phyloP scores from a whole-genome alignment of 179 eudicot species.

The Spergularia azorica region DNA sequence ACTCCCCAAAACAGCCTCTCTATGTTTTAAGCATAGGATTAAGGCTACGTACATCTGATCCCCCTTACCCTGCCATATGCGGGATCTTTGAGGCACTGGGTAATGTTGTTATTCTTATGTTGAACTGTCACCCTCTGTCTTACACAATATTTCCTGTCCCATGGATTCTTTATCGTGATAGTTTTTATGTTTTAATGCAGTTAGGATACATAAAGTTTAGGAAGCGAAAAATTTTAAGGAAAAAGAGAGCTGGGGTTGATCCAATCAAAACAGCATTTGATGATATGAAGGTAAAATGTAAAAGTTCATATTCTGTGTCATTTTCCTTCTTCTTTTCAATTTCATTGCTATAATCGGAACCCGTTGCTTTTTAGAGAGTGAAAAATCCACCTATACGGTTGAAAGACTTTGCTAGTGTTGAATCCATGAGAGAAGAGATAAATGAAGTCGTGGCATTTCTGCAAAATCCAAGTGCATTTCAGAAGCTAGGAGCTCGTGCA shows the following conservation, averaged over 20 bases:
- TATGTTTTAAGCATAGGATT: too few relatives aligned
- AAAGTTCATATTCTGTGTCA: slow-evolving; percentile 3
- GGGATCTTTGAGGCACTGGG: too few relatives aligned
- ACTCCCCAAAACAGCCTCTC: too few relatives aligned
- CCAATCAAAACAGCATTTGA: slow-evolving; percentile 86
- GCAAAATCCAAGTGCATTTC: slow-evolving; percentile 80
- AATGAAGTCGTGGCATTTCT: slow-evolving; percentile 90
- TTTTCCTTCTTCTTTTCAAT: background rate
- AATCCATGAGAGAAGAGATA: slow-evolving; percentile 85
- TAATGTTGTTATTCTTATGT: too few relatives aligned
- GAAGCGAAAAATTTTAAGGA: slow-evolving; percentile 36
- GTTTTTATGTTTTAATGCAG: slow-evolving; percentile 46
- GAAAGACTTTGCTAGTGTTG: slow-evolving; percentile 81
- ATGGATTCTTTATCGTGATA: background rate
- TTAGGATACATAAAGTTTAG: slow-evolving; percentile 45
- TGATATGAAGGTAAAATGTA: slow-evolving; percentile 95
- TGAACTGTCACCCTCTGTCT: background rate
- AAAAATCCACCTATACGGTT: slow-evolving; percentile 86
- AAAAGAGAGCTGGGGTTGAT: slow-evolving; percentile 72
- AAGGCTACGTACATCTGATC: too few relatives aligned
- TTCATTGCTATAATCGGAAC: slow-evolving; percentile 1
- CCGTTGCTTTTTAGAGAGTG: slow-evolving; percentile 56
- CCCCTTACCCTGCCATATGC: too few relatives aligned
- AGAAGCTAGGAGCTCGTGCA: slow-evolving; percentile 96
- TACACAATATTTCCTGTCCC: background rate